Conservation (phyloP, 2,329 filamentous ascomycete species). For the Ceratocystis ficicola region DNA sequence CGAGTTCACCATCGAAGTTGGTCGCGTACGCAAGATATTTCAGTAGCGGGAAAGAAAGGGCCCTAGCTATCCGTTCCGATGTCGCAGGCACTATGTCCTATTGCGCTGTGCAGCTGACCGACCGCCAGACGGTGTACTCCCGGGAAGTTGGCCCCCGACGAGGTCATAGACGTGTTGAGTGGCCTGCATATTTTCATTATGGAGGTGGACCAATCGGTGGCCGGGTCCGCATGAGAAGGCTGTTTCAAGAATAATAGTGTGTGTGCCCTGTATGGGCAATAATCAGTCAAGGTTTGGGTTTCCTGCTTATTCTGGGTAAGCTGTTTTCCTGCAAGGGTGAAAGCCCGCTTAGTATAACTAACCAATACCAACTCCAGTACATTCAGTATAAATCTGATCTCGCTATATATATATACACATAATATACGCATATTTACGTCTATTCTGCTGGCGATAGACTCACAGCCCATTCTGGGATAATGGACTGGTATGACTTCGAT, state of each 20-base stretch:
- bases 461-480: conserved; percentile 8
- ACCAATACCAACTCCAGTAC: not conserved
- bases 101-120: conserved; percentile 28
- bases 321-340: not conserved
- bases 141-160: conserved; percentile 16
- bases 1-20: conserved; percentile 30
- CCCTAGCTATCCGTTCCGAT: conserved; percentile 27
- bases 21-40: conserved; percentile 30
- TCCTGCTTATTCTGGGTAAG: not conserved
- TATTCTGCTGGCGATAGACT: not conserved
- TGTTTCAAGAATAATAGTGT: no score
- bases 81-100: conserved; percentile 33
- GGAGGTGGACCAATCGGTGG: conserved; percentile 2
- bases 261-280: no score
- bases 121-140: conserved; percentile 13
- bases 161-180: conserved; percentile 32
- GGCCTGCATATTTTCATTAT: conserved; percentile 7
- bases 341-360: not conserved
- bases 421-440: not conserved
- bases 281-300: not conserved
- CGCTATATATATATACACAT: not conserved
- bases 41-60: conserved; percentile 35
- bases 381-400: not conserved
- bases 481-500: conserved; percentile 36
- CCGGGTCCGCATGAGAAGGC: not conserved